These are phyloP conservation scores for Penicillium nucicola DNA, from an alignment of 495 filamentous ascomycete species.

Conservation along the genomic window DNA sequence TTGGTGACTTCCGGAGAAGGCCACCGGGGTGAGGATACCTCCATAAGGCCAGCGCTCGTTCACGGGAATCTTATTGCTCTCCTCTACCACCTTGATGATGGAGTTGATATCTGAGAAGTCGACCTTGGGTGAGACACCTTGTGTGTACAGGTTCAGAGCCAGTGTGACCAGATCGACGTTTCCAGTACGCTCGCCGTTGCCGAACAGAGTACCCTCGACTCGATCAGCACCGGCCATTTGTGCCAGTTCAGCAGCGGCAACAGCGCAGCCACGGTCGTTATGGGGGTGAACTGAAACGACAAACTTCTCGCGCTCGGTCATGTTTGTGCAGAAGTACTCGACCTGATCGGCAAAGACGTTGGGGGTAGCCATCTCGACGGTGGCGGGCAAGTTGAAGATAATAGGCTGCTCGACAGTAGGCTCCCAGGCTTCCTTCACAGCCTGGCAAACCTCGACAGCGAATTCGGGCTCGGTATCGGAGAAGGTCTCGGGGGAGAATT, in stretches of 20 bases:
- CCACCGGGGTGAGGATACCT: conserved; percentile 48
- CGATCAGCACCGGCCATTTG: conserved; percentile 97
- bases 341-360: conserved; percentile 97
- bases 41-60: conserved; percentile 87
- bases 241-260: conserved; percentile 85
- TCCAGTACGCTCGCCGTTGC: conserved; percentile 92
- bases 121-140: conserved; percentile 82
- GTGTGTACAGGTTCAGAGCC: conserved; percentile 93
- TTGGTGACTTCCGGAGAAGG: conserved; percentile 65
- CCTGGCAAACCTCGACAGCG: conserved; percentile 81
- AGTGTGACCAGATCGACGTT: conserved; percentile 96
- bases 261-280: conserved; percentile 89
- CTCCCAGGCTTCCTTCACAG: conserved; percentile 93
- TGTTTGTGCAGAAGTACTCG: conserved; percentile 86
- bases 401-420: conserved; percentile 79
- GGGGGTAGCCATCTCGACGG: conserved; percentile 92
- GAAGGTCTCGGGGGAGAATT: conserved; percentile 97
- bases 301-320: conserved; percentile 77
- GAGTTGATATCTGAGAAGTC: conserved; percentile 89
- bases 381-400: conserved; percentile 97
- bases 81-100: conserved; percentile 87
- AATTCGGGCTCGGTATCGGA: conserved; percentile 86
- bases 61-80: conserved; percentile 91
- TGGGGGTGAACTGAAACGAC: conserved; percentile 86
- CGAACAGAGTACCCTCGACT: conserved; percentile 93